phyloP scores from a whole-genome alignment of 2,329 filamentous ascomycete species.

The Remersonia thermophila region DNA sequence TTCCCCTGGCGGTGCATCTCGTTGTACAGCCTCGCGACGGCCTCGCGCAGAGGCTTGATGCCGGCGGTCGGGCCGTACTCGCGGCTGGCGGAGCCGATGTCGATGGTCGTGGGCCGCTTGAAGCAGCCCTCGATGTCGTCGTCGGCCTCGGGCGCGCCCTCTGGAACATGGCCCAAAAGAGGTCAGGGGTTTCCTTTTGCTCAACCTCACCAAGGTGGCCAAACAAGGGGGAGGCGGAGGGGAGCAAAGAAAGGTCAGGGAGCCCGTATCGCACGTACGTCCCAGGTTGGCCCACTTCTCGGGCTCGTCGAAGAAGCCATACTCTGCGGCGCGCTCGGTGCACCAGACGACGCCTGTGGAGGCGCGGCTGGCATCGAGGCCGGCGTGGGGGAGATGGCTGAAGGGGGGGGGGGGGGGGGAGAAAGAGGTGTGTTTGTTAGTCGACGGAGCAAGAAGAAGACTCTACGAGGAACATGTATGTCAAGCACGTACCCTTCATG shows the following conservation, averaged over 20 bases:
- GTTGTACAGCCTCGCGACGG: constrained; percentile 87
- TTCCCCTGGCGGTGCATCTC: constrained; percentile 81
- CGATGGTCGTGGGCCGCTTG: constrained; percentile 63
- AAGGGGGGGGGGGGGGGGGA: no score
- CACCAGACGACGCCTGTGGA: constrained; percentile 94
- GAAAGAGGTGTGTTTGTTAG: no score
- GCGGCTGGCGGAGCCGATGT: constrained; percentile 64
- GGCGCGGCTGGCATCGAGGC: constrained; percentile 74
- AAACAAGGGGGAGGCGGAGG: no score
- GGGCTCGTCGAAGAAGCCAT: constrained; percentile 76
- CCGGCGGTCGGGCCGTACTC: constrained; percentile 93
- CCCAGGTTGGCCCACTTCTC: constrained; percentile 84
- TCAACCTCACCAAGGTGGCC: no score
- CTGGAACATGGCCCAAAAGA: constrained; percentile 3
- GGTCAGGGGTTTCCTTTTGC: neutral
- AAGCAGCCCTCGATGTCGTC: constrained; percentile 88
- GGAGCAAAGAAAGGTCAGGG: no score
- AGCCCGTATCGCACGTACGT: constrained; percentile 28
- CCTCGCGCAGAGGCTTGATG: constrained; percentile 79
- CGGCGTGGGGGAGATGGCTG: constrained; percentile 71
- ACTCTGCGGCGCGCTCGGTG: constrained; percentile 74
- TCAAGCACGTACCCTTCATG: constrained; percentile 55
- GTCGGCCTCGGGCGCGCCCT: constrained; percentile 87
- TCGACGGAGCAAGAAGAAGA: no score
- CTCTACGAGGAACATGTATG: no score